Evolutionary conservation across 352 stramenopile species (phyloP).

Genomic region (Globisporangium acanthophoron): DNA sequence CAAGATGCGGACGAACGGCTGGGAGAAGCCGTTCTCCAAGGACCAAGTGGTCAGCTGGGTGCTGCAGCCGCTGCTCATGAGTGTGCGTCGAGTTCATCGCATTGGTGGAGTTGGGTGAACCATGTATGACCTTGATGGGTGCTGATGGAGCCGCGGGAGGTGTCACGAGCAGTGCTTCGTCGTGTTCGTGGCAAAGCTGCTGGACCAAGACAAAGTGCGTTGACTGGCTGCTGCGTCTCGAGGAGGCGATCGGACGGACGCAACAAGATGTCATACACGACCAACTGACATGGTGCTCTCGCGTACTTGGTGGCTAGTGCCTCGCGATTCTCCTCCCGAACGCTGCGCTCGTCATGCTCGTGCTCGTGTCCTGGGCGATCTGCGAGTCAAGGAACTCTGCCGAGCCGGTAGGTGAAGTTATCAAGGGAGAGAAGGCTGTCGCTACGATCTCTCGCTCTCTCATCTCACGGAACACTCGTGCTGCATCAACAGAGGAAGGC

Average conservation of each 20-base stretch:
- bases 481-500: slow-evolving; percentile 22
- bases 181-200: slow-evolving; percentile 46
- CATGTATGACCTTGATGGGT: neutral
- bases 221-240: too few relatives aligned
- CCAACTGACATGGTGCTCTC: neutral
- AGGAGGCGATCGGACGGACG: too few relatives aligned
- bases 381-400: slow-evolving; percentile 64
- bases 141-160: neutral
- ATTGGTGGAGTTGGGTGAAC: neutral
- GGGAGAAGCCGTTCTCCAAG: slow-evolving; percentile 73
- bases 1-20: slow-evolving; percentile 58
- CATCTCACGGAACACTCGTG: neutral
- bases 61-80: slow-evolving; percentile 63
- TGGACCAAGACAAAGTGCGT: slow-evolving; percentile 52
- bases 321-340: slow-evolving; percentile 65
- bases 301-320: slow-evolving; percentile 21
- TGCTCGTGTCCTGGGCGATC: slow-evolving; percentile 58
- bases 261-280: neutral
- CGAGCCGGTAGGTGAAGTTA: slow-evolving; percentile 24
- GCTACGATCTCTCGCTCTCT: neutral
- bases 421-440: neutral
- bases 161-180: slow-evolving; percentile 47
- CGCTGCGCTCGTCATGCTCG: slow-evolving; percentile 40
- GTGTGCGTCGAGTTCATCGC: slow-evolving; percentile 23
- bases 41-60: slow-evolving; percentile 49